Evolutionary conservation across 1,139 yeast species (phyloP), one percentile per base, ranked within the genome.

Genomic region (Barnettozyma hawaiiensis): DNA sequence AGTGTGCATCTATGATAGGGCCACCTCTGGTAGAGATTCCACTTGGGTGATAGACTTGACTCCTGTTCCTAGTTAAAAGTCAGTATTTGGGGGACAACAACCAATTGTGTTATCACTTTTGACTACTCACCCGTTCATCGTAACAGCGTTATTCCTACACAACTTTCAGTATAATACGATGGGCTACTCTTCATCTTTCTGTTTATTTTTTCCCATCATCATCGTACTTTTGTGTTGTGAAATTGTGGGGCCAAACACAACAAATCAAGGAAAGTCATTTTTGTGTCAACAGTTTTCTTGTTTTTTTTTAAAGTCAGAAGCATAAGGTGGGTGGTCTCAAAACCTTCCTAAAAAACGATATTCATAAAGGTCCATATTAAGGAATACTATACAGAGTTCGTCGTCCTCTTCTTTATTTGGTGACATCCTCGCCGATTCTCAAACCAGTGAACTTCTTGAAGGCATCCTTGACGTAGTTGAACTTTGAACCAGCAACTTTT

Each of bases 361-460:
- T 56, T 47, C 26, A 23, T 31, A 26, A 35, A 29, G 12, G 19
- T n/a, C 19, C 38, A 28, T 37, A 23, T 33, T 27, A 35, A 23
- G 31, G 23, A 27, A 10, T 23, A 26, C 4, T 26, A 18, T 27
- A 26, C 31, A 35, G 19, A 19, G 11, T 16, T 24, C 5, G 26
- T 23, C n/a, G n/a, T n/a, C n/a, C n/a, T n/a, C n/a, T n/a, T n/a
- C 19, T 23, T 27, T 67, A 71, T 65, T 76, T 77, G 45, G 75
- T 75, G n/a, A 75, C 81, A 35, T 76, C 79, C 47, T 76, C 84
- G 49, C 78, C 84, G 40, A 82, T 60, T 56, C 80, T 78, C 60
- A 84, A 69, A 2, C 94, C 94, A 15, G 92, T 81, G 50, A 73
- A 66, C 31, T 73, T 76, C 41, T 78, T 81, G 51, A 84, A 62